A percentile compares a stretch with the other conserved stretches of the same genome.
Conservation (phyloP, 2,329 filamentous ascomycete species). For the Juglanconis juglandina region DNA sequence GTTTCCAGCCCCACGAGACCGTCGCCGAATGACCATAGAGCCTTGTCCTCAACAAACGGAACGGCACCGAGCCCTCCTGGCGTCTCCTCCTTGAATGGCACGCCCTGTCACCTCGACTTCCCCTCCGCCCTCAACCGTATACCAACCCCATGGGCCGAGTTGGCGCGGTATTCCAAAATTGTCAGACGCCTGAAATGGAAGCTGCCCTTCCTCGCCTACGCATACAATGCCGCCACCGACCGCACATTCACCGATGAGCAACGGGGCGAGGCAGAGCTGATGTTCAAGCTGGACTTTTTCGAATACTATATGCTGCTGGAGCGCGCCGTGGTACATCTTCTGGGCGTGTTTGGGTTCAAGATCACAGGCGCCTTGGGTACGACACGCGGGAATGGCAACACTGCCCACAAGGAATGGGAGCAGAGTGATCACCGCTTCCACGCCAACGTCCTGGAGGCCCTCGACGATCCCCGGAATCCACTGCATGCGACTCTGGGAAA, state of each 20-base stretch:
- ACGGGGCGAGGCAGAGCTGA: conserved; percentile 51
- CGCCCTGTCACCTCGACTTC: background rate
- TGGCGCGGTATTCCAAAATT: conserved; percentile 58
- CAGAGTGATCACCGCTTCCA: conserved; percentile 51
- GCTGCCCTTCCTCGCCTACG: conserved; percentile 54
- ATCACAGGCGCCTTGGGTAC: conserved; percentile 36
- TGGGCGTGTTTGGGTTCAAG: conserved; percentile 59
- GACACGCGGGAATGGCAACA: background rate
- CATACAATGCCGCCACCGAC: conserved; percentile 49
- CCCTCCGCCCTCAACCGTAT: conserved; percentile 6
- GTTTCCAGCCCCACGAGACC: background rate
- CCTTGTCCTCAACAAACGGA: background rate
- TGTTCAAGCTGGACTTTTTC: conserved; percentile 77
- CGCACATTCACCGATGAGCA: conserved; percentile 34
- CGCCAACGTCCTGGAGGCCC: conserved; percentile 62
- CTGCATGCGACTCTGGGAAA: conserved; percentile 53
- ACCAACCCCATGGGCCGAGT: conserved; percentile 32
- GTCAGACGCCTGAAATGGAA: conserved; percentile 62
- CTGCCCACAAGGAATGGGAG: conserved; percentile 11
- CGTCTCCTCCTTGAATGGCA: background rate
- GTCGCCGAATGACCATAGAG: background rate
- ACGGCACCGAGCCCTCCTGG: background rate
- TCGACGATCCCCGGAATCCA: conserved; percentile 56
- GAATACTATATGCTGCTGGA: conserved; percentile 74
- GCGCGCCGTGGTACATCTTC: conserved; percentile 63